phyloP scores from a whole-genome alignment of 108 stramenopile genomes.

The Nitzschia inconspicua region DNA sequence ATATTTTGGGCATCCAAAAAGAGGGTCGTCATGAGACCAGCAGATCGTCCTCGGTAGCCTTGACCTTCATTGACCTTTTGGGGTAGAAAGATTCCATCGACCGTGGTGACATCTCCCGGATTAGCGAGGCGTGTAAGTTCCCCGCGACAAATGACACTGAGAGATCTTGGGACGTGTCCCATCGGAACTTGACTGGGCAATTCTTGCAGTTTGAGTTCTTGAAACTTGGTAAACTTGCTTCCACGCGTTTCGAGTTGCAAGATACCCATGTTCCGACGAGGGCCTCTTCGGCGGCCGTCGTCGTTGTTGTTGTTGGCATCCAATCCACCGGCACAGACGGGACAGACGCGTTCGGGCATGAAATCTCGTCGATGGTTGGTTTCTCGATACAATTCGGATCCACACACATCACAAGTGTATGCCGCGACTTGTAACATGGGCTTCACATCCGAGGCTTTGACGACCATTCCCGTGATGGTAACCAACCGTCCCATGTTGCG shows the following conservation, averaged over 20 bases:
- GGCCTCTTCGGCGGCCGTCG: background rate
- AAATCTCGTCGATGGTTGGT: slow-evolving; percentile 73
- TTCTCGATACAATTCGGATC: slow-evolving; percentile 93
- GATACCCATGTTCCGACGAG: slow-evolving; percentile 34
- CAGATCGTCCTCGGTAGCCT: slow-evolving; percentile 87
- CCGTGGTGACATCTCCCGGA: slow-evolving; percentile 96
- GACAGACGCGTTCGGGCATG: slow-evolving; percentile 77
- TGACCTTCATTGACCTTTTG: slow-evolving; percentile 57
- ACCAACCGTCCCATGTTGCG: slow-evolving; percentile 89
- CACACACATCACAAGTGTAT: slow-evolving; percentile 98
- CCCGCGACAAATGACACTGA: slow-evolving; percentile 90
- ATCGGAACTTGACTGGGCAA: slow-evolving; percentile 96
- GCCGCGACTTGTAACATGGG: slow-evolving; percentile 92
- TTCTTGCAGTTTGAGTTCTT: slow-evolving; percentile 97
- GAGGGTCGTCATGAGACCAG: slow-evolving; percentile 91
- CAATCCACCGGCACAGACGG: slow-evolving; percentile 42
- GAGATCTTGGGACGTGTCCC: slow-evolving; percentile 93
- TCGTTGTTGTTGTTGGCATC: background rate
- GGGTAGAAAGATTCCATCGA: slow-evolving; percentile 92
- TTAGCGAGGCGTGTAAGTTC: slow-evolving; percentile 82
- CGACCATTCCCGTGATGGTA: slow-evolving; percentile 90
- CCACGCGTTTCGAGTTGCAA: slow-evolving; percentile 92
- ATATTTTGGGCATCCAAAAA: slow-evolving; percentile 88
- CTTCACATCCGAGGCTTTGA: slow-evolving; percentile 93
- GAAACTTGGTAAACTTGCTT: slow-evolving; percentile 94